phyloP scores from a whole-genome alignment of 495 filamentous ascomycete species.

The Xylaria flabelliformis region DNA sequence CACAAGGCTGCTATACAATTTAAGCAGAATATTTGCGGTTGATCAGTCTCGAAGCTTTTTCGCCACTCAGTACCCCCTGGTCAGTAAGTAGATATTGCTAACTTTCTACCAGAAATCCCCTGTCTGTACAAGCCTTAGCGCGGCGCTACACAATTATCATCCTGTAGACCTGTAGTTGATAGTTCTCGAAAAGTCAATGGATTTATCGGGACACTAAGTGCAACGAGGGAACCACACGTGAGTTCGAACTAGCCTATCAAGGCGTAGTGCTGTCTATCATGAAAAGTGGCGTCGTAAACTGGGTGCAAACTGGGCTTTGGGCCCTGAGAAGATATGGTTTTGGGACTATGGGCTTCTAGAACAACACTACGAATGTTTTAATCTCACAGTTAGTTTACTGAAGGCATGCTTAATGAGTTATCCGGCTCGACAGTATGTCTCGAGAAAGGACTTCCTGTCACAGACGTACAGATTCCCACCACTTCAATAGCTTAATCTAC shows the following conservation, averaged over 20 bases:
- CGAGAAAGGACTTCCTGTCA: background rate
- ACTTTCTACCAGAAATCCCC: too few relatives aligned
- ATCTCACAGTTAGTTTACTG: background rate
- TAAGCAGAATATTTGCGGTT: too few relatives aligned
- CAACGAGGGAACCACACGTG: background rate
- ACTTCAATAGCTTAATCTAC: background rate
- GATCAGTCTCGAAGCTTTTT: too few relatives aligned
- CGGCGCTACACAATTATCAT: too few relatives aligned
- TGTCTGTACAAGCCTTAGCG: too few relatives aligned
- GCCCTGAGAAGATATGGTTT: background rate
- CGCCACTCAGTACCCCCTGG: too few relatives aligned
- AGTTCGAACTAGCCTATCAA: background rate
- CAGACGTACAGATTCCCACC: background rate
- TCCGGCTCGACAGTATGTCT: background rate
- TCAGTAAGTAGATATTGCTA: too few relatives aligned
- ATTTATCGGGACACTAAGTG: conserved; percentile 9
- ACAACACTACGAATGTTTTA: background rate
- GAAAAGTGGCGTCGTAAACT: background rate
- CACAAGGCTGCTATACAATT: too few relatives aligned
- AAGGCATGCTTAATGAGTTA: background rate
- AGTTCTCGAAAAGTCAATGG: background rate
- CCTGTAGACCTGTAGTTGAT: too few relatives aligned
- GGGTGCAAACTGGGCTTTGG: background rate
- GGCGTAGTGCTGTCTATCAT: background rate
- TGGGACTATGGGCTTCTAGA: background rate